Conservation (phyloP, 306 rosid species). For the Quercus dentata region DNA sequence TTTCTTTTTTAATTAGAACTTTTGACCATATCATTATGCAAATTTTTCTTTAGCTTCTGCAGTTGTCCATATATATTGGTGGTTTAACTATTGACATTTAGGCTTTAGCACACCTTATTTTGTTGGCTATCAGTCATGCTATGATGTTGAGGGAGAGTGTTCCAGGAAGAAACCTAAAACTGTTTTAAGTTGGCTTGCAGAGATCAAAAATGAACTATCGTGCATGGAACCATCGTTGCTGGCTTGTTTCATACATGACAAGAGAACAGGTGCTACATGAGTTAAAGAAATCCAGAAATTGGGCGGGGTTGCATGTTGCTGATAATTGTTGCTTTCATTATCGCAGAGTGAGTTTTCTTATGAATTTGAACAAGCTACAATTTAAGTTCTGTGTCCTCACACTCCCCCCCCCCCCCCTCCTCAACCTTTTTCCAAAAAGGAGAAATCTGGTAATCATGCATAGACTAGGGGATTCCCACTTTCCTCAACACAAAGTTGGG, state of each 20-base stretch:
- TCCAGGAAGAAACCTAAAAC: neutral
- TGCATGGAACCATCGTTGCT: slow-evolving; percentile 92
- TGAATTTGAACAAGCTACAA: neutral
- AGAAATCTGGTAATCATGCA: neutral
- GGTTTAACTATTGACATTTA: slow-evolving; percentile 8
- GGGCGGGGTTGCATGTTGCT: slow-evolving; percentile 80
- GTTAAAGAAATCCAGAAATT: slow-evolving; percentile 58
- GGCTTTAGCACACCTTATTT: neutral
- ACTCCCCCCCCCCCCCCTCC: too few relatives aligned
- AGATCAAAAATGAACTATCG: slow-evolving; percentile 93
- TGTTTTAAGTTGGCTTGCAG: slow-evolving; percentile 37
- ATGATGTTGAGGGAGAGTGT: neutral
- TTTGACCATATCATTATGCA: neutral
- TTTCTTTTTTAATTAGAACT: neutral
- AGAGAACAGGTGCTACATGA: slow-evolving; percentile 60
- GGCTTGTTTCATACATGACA: slow-evolving; percentile 79
- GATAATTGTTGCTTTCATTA: slow-evolving; percentile 84
- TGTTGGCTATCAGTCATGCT: neutral
- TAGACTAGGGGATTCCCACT: neutral
- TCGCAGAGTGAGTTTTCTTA: slow-evolving; percentile 64
- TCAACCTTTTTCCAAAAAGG: neutral
- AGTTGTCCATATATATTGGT: neutral
- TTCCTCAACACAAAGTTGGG: too few relatives aligned
- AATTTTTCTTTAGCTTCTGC: neutral
- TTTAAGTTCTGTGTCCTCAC: too few relatives aligned